A percentile compares a stretch with the other conserved stretches of the same genome.
phyloP scores from a whole-genome alignment of 2,329 filamentous ascomycete genomes.

The Cordyceps cateniannulata region DNA sequence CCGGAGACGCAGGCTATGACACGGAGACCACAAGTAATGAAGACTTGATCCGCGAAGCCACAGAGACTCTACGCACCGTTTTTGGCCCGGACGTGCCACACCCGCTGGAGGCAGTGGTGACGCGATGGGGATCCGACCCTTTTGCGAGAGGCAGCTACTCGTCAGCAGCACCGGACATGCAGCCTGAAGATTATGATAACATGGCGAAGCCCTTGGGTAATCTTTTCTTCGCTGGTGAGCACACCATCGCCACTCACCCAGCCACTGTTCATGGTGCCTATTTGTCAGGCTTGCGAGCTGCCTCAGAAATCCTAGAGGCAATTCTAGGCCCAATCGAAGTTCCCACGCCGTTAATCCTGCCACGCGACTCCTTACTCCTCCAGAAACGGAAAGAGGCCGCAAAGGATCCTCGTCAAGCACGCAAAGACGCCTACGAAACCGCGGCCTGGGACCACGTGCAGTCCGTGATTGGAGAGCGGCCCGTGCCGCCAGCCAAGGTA shows the following conservation, averaged over 20 bases:
- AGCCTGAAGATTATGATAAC: conserved; percentile 80
- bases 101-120: conserved; percentile 81
- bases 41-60: conserved; percentile 73
- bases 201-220: conserved; percentile 85
- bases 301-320: conserved; percentile 74
- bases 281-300: conserved; percentile 82
- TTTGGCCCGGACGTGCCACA: conserved; percentile 67
- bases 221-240: conserved; percentile 91
- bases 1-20: conserved; percentile 85
- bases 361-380: conserved; percentile 47
- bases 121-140: conserved; percentile 82
- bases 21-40: conserved; percentile 73
- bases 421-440: conserved; percentile 50
- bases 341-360: conserved; percentile 65
- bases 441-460: conserved; percentile 46
- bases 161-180: conserved; percentile 77
- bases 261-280: conserved; percentile 97
- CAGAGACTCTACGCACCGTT: conserved; percentile 66
- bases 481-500: conserved; percentile 63
- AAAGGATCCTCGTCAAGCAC: conserved; percentile 44
- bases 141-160: conserved; percentile 96
- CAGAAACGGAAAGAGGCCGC: conserved; percentile 50
- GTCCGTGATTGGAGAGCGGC: conserved; percentile 63
- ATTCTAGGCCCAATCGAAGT: conserved; percentile 77
- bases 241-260: conserved; percentile 91